Percentiles rank a stretch among this genome's conserved stretches.
Evolutionary conservation across 129 eudicot species (phyloP).

Genomic region (Flaveria robusta): DNA sequence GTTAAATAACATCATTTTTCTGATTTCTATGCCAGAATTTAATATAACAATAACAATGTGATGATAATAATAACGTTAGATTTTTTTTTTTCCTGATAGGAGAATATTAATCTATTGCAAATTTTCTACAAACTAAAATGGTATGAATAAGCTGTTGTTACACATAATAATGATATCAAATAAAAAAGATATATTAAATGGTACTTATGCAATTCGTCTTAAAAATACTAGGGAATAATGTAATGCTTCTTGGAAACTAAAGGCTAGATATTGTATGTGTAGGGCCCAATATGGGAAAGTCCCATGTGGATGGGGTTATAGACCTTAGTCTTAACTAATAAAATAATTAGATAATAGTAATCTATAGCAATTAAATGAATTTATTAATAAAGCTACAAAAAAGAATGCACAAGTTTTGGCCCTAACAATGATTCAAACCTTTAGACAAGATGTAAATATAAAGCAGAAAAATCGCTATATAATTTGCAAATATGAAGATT

Average conservation of each 20-base stretch:
- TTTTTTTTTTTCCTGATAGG: background rate
- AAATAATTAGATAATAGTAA: background rate
- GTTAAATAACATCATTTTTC: background rate
- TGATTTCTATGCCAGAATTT: background rate
- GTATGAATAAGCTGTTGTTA: background rate
- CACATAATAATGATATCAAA: background rate
- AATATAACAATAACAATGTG: background rate
- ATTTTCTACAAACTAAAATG: background rate
- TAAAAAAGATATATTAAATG: background rate
- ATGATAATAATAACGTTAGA: background rate
- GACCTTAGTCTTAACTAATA: background rate
- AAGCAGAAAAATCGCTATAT: no score
- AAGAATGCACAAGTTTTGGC: background rate
- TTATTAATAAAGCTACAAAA: slow-evolving; percentile 15
- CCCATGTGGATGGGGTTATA: slow-evolving; percentile 23
- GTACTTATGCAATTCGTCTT: background rate
- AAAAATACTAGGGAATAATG: background rate
- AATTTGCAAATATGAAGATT: no score
- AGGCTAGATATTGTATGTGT: background rate
- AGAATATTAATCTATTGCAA: background rate
- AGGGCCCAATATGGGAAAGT: slow-evolving; percentile 19
- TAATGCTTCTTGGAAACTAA: background rate
- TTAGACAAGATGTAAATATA: background rate
- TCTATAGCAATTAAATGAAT: background rate
- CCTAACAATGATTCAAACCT: slow-evolving; percentile 17